Conservation (phyloP, 768 basidiomycete genomes). For the Cubamyces lactineus region DNA sequence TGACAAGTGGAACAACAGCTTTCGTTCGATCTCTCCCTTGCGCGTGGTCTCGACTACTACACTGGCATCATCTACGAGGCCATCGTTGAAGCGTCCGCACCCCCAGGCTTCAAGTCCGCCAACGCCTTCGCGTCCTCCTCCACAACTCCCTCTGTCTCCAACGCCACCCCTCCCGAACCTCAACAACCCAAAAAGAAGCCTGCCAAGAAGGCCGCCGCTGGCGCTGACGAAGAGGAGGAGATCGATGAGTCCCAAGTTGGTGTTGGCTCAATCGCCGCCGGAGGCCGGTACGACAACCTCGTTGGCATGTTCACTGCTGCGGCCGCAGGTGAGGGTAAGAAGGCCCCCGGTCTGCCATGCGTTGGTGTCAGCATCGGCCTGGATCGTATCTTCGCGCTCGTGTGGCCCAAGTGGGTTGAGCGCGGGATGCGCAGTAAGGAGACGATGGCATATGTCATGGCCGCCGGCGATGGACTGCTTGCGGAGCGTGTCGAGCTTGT, state of each 20-base stretch:
- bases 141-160: slow-evolving; percentile 29
- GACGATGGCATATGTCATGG: slow-evolving; percentile 93
- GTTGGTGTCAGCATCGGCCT: slow-evolving; percentile 92
- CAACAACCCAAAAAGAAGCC: slow-evolving; percentile 44
- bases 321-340: slow-evolving; percentile 76
- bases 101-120: slow-evolving; percentile 72
- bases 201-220: slow-evolving; percentile 46
- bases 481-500: slow-evolving; percentile 83
- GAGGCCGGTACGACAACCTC: slow-evolving; percentile 94
- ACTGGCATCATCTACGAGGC: slow-evolving; percentile 99
- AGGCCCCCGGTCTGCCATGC: slow-evolving; percentile 73
- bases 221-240: slow-evolving; percentile 72
- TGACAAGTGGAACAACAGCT: slow-evolving; percentile 51
- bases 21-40: slow-evolving; percentile 95
- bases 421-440: slow-evolving; percentile 82
- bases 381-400: slow-evolving; percentile 88
- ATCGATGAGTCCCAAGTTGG: slow-evolving; percentile 92
- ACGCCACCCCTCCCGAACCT: slow-evolving; percentile 31
- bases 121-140: slow-evolving; percentile 50
- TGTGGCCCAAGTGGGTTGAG: slow-evolving; percentile 87
- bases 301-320: slow-evolving; percentile 90
- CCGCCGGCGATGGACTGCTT: slow-evolving; percentile 86
- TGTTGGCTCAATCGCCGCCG: slow-evolving; percentile 99
- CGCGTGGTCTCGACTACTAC: slow-evolving; percentile 98
- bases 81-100: slow-evolving; percentile 89